Conservation (phyloP, 202 grass and related monocot genomes). For the Thinopyrum obtusiflorum region DNA sequence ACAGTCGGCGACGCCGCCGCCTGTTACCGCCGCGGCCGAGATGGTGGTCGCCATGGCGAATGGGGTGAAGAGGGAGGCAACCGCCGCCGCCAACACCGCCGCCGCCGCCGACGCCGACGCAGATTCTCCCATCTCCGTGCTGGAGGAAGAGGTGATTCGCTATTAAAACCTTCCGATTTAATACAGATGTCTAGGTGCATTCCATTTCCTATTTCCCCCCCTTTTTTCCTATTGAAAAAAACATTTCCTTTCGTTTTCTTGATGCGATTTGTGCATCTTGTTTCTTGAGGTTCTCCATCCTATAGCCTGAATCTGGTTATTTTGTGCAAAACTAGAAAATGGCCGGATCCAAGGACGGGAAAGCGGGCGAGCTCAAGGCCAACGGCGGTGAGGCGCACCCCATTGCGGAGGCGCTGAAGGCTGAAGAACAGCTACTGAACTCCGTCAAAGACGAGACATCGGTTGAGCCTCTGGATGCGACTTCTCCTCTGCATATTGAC, state of each 20-base stretch:
- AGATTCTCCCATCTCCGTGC: constrained; percentile 85
- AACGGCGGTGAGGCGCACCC: constrained; percentile 34
- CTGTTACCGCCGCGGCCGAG: neutral
- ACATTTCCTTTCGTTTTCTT: neutral
- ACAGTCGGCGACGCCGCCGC: neutral
- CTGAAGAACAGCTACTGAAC: constrained; percentile 47
- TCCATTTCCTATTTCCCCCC: neutral
- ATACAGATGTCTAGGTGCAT: neutral
- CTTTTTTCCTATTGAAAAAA: neutral
- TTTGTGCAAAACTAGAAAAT: constrained; percentile 42
- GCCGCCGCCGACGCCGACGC: neutral
- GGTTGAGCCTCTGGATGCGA: neutral
- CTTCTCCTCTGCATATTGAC: constrained; percentile 39
- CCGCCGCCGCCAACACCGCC: neutral
- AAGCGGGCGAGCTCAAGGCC: constrained; percentile 23
- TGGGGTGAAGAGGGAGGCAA: constrained; percentile 33
- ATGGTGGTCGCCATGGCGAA: constrained; percentile 45
- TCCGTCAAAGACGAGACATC: constrained; percentile 1
- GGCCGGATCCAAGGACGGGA: constrained; percentile 15
- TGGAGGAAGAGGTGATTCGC: constrained; percentile 72
- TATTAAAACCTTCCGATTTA: neutral
- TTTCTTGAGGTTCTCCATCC: neutral
- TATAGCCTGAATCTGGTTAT: neutral
- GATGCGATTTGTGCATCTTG: neutral
- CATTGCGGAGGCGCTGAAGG: constrained; percentile 21